Base-by-base conservation (phyloP, 352 stramenopile species). In the Phytopythium aichiense region DNA sequence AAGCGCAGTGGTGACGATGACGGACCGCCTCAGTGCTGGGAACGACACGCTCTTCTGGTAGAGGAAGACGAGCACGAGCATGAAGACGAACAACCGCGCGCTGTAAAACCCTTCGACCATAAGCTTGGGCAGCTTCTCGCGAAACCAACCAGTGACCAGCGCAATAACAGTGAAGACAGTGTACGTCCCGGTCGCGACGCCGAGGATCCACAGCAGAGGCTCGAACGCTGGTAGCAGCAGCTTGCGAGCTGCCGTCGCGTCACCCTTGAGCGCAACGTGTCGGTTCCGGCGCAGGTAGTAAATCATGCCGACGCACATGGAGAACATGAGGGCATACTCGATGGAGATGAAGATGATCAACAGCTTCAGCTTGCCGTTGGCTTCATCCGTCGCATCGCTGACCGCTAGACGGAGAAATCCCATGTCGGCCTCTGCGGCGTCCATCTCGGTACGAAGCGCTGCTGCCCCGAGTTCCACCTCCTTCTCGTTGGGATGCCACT, bases 211-310 rank as follows among this genome's bases (percentile, higher is more conserved):
- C 11, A 92, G 64, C 42, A 92, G 61, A 0, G 82, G 82, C 64
- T 88, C 82, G 58, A 89, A 92, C 9, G 80, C 79, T 12, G 82
- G 82, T 33, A 90, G 48, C 30, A 90, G 69, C 46, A 91, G 61
- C 61, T 91, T 91, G 43, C 79, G 67, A 4, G 79, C 68, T 13
- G 81, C 81, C 0, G 64, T 66, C 0, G 67, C 60, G 52, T 92
- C 70, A 9, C 83, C 78, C 30, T 65, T 69, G 31, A 83, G 62
- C 12, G 81, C 83, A 4, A 81, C 66, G 31, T 77, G 63, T 15
- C 83, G 79, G 56, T 88, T 88, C 56, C 71, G 68, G 2, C 83
- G 71, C 43, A 92, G 64, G 63, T 90, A 92, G 7, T 46, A n/a
- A 30, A 88, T 66, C 7, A 89, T 64, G 28, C 66, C 48, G 37